A percentile compares a stretch with the other conserved stretches of the same genome.
Conservation (phyloP, 495 filamentous ascomycete genomes). For the Amphirosellinia nigrospora region DNA sequence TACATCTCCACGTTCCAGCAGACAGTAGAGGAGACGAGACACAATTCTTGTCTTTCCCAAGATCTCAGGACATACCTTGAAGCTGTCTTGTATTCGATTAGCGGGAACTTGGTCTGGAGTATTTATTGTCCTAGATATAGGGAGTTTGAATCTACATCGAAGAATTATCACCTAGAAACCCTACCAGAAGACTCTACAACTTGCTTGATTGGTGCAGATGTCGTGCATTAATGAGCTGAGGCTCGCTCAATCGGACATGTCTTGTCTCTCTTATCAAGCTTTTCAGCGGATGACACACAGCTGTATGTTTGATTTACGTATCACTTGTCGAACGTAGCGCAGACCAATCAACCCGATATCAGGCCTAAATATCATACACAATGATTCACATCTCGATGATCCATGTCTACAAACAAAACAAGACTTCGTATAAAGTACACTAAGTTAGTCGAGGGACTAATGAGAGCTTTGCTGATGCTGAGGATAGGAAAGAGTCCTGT, state of each 20-base stretch:
- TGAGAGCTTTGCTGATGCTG: neutral
- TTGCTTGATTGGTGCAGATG: neutral
- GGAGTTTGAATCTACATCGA: neutral
- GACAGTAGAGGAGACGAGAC: constrained; percentile 11
- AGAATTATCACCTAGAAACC: neutral
- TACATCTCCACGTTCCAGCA: neutral
- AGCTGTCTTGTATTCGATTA: constrained; percentile 31
- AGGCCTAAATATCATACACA: neutral
- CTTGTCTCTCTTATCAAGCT: too few relatives aligned
- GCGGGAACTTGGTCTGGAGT: constrained; percentile 44
- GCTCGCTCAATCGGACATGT: neutral
- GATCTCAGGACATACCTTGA: constrained; percentile 35
- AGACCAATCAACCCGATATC: neutral
- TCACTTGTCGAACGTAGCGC: neutral
- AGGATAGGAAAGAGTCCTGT: too few relatives aligned
- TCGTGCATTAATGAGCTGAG: neutral
- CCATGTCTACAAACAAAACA: neutral
- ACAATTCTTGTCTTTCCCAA: constrained; percentile 5
- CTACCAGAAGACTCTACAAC: neutral
- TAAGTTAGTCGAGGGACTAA: neutral
- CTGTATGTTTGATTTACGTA: too few relatives aligned
- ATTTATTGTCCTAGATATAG: constrained; percentile 40
- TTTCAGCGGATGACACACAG: too few relatives aligned
- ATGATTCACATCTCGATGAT: neutral
- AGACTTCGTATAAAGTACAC: neutral